Percentiles rank a stretch among this genome's conserved stretches.
These are phyloP conservation scores for Penicillium cosmopolitanum DNA, from an alignment of 495 filamentous ascomycete genomes.

Conservation along the genomic window DNA sequence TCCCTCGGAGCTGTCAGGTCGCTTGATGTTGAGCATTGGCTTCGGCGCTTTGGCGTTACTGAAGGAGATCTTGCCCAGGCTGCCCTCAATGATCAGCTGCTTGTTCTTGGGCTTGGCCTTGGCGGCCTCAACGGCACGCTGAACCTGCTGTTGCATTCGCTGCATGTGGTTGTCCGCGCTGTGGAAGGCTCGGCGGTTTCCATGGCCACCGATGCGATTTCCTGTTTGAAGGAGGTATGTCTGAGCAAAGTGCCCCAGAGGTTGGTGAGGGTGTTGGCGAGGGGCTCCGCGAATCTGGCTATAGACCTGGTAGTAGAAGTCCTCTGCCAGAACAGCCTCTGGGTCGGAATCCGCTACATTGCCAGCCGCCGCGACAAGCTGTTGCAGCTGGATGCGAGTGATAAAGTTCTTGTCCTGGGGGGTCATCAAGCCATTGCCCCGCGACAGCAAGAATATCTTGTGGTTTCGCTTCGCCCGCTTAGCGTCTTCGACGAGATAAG, in stretches of 20 bases:
- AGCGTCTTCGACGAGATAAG: slow-evolving; percentile 85
- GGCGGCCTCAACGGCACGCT: slow-evolving; percentile 93
- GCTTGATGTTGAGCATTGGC: slow-evolving; percentile 93
- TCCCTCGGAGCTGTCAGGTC: slow-evolving; percentile 68
- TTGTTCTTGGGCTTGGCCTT: slow-evolving; percentile 98
- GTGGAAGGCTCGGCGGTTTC: slow-evolving; percentile 65
- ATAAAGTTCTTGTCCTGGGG: slow-evolving; percentile 99
- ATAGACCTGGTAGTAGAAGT: slow-evolving; percentile 99
- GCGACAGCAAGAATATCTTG: slow-evolving; percentile 93
- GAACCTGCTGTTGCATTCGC: slow-evolving; percentile 98
- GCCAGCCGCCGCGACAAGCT: slow-evolving; percentile 88
- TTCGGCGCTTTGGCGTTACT: slow-evolving; percentile 97
- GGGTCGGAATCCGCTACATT: slow-evolving; percentile 78
- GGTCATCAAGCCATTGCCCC: slow-evolving; percentile 97
- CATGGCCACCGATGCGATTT: slow-evolving; percentile 67
- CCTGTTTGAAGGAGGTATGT: slow-evolving; percentile 96
- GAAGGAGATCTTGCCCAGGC: slow-evolving; percentile 96
- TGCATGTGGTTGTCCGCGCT: slow-evolving; percentile 96
- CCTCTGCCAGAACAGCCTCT: slow-evolving; percentile 80
- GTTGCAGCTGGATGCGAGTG: slow-evolving; percentile 95
- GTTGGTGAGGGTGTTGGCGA: slow-evolving; percentile 85
- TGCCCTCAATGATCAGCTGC: slow-evolving; percentile 97
- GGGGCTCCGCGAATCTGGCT: slow-evolving; percentile 88
- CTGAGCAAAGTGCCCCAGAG: slow-evolving; percentile 93
- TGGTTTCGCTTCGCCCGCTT: slow-evolving; percentile 96